Evolutionary conservation across 306 rosid genomes (phyloP).

Genomic region (Rubus idaeus): DNA sequence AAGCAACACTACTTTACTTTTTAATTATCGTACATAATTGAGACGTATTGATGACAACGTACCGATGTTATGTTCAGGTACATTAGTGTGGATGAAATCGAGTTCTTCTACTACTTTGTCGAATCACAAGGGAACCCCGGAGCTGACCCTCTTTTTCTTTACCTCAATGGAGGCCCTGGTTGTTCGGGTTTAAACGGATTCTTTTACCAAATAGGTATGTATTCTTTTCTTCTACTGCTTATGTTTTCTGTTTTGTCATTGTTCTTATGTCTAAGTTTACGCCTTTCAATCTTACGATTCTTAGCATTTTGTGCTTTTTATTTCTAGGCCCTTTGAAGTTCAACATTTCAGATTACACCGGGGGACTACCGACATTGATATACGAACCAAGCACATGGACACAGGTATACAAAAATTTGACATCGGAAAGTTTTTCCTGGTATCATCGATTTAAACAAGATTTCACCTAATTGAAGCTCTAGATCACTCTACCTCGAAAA

Average conservation of each 20-base stretch:
- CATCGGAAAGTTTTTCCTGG: neutral
- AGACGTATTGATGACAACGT: neutral
- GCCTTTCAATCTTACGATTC: neutral
- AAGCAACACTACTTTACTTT: neutral
- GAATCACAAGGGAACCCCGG: conserved; percentile 20
- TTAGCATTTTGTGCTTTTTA: neutral
- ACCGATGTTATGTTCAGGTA: conserved; percentile 1
- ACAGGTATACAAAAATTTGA: conserved; percentile 11
- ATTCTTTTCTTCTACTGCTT: neutral
- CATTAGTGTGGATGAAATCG: conserved; percentile 16
- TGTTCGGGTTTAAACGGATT: conserved; percentile 26
- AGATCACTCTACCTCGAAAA: neutral
- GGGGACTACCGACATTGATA: conserved; percentile 23
- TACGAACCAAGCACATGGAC: conserved; percentile 21
- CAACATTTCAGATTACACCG: conserved; percentile 18
- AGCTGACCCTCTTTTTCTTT: conserved; percentile 23
- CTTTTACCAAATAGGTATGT: conserved; percentile 24
- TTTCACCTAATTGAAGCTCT: neutral
- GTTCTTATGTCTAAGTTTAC: neutral
- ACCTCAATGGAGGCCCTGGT: conserved; percentile 28
- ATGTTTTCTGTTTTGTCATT: neutral
- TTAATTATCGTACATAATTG: neutral
- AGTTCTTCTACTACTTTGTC: conserved; percentile 26
- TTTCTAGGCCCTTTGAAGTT: conserved; percentile 20
- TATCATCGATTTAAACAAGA: neutral